Conservation (phyloP, 768 basidiomycete genomes). For the Sporobolomyces roseus region DNA sequence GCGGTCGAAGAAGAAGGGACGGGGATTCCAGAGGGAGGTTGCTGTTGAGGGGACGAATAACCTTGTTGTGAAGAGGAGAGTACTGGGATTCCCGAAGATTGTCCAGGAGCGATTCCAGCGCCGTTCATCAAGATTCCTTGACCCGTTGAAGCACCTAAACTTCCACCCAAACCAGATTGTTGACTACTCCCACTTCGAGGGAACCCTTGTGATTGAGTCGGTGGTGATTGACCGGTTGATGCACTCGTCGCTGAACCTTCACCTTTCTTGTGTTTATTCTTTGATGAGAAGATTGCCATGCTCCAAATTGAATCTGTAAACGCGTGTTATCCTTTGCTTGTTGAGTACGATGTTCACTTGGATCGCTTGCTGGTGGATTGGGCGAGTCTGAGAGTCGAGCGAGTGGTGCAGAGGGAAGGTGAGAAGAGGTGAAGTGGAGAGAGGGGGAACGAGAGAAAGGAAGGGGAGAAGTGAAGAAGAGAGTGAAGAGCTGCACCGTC, state of each 20-base stretch:
- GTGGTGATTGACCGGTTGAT: background rate
- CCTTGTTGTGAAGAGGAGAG: background rate
- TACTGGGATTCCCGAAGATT: background rate
- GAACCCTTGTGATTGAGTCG: background rate
- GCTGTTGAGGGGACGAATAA: no score
- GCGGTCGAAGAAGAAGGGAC: background rate
- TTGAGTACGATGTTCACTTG: no score
- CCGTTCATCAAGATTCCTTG: conserved; percentile 5
- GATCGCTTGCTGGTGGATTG: no score
- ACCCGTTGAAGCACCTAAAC: conserved; percentile 4
- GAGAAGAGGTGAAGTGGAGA: background rate
- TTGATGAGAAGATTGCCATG: conserved; percentile 41
- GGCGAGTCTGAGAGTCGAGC: background rate
- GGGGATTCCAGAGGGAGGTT: no score
- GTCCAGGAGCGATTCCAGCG: background rate
- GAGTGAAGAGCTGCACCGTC: no score
- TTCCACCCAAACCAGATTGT: background rate
- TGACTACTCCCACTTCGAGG: background rate
- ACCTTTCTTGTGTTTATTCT: conserved; percentile 38
- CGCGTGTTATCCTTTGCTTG: background rate
- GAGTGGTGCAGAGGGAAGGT: background rate
- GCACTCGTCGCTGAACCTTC: conserved; percentile 7
- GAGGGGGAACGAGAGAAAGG: background rate
- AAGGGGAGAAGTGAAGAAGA: background rate
- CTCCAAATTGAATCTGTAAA: background rate